These are phyloP conservation scores for Sphagnurus paluster DNA, from an alignment of 1,284 basidiomycete species.

Conservation along the genomic window DNA sequence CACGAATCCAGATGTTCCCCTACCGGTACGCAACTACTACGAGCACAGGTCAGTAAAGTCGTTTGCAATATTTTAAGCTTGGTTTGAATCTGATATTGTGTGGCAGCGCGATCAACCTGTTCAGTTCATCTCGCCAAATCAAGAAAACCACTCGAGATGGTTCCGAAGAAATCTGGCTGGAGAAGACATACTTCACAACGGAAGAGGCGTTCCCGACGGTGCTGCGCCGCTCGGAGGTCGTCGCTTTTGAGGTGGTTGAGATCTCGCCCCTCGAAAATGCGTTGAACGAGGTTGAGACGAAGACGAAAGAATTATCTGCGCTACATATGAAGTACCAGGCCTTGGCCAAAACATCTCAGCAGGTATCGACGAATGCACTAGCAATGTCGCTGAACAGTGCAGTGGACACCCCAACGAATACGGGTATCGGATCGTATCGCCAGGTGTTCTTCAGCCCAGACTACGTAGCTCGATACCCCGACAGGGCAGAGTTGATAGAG, in stretches of 20 bases:
- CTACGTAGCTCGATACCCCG: conserved; percentile 70
- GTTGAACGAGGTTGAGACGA: conserved; percentile 75
- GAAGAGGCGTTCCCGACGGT: conserved; percentile 94
- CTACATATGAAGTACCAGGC: conserved; percentile 74
- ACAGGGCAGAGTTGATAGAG: conserved; percentile 69
- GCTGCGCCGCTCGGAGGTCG: conserved; percentile 85
- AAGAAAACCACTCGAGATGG: conserved; percentile 61
- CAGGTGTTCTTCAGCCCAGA: conserved; percentile 75
- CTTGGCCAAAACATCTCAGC: conserved; percentile 73
- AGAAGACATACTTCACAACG: conserved; percentile 85
- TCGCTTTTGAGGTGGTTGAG: conserved; percentile 74
- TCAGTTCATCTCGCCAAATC: conserved; percentile 76
- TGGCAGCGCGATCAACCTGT: conserved; percentile 76
- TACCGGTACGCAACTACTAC: conserved; percentile 82
- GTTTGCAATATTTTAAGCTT: background rate
- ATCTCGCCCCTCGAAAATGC: conserved; percentile 89
- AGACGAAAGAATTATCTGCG: conserved; percentile 73
- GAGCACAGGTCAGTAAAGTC: conserved; percentile 67
- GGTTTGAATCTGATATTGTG: conserved; percentile 4
- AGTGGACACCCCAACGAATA: conserved; percentile 81
- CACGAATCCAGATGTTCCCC: conserved; percentile 81
- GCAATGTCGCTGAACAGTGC: conserved; percentile 87
- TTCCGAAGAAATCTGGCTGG: conserved; percentile 80
- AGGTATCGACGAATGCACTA: conserved; percentile 79
- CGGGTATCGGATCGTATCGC: conserved; percentile 79